phyloP scores from a whole-genome alignment of 257 asterid genomes.

The Leptodermis oblonga region DNA sequence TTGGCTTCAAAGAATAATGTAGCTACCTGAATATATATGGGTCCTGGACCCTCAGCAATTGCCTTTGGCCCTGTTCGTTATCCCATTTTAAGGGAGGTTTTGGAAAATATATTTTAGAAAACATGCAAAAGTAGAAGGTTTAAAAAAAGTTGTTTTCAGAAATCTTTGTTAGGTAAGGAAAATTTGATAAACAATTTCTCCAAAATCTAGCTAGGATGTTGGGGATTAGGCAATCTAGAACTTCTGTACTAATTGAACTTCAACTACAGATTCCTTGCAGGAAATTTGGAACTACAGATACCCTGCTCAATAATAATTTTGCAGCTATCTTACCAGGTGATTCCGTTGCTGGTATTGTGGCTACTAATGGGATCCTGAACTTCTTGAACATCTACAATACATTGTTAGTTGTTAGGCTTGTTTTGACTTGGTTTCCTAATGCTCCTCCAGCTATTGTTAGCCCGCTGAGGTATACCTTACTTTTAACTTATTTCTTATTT shows the following conservation, averaged over 20 bases:
- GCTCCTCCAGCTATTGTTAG: conserved; percentile 81
- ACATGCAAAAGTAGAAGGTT: background rate
- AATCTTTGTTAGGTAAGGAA: no score
- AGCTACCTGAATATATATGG: background rate
- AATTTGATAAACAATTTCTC: background rate
- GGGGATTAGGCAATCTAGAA: background rate
- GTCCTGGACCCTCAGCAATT: background rate
- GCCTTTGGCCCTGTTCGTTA: no score
- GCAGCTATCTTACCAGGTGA: conserved; percentile 91
- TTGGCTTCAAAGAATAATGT: background rate
- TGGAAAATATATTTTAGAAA: background rate
- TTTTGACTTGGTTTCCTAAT: conserved; percentile 90
- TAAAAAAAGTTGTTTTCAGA: no score
- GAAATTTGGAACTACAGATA: conserved; percentile 24
- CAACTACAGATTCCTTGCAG: conserved; percentile 48
- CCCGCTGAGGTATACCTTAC: conserved; percentile 63
- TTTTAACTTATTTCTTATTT: conserved; percentile 4
- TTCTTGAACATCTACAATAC: conserved; percentile 86
- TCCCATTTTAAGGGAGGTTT: no score
- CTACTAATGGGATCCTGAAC: conserved; percentile 59
- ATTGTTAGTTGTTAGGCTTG: conserved; percentile 68
- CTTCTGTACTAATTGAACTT: conserved; percentile 8
- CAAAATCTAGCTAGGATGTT: background rate
- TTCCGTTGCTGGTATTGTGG: conserved; percentile 76
- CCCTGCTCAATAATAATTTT: conserved; percentile 41